Conservation (phyloP, 768 basidiomycete genomes). For the Hypholoma fasciculare region DNA sequence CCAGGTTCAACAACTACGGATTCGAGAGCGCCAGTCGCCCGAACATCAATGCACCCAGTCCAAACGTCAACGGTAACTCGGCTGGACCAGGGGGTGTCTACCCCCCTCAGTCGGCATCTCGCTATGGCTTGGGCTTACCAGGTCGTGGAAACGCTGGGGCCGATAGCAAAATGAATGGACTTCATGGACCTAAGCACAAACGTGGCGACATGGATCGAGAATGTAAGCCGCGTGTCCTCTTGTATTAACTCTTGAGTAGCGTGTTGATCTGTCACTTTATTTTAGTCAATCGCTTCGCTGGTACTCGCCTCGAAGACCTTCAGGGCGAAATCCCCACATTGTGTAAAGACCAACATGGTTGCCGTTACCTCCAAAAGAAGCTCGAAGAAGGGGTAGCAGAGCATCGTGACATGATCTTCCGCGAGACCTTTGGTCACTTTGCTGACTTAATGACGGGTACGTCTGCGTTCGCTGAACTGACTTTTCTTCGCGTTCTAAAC, state of each 20-base stretch:
- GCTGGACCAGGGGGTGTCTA: conserved; percentile 77
- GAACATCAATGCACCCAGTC: conserved; percentile 22
- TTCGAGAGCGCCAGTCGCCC: conserved; percentile 49
- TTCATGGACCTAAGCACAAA: conserved; percentile 94
- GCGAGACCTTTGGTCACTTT: conserved; percentile 96
- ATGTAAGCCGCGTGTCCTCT: conserved; percentile 41
- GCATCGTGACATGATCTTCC: conserved; percentile 99
- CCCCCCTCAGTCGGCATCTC: conserved; percentile 67
- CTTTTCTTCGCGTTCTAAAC: conserved; percentile 3
- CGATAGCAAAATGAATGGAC: conserved; percentile 84
- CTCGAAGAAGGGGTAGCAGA: conserved; percentile 94
- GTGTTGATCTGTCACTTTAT: conserved; percentile 6
- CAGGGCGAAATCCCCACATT: conserved; percentile 91
- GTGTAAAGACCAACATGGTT: conserved; percentile 99
- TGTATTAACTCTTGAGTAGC: not conserved
- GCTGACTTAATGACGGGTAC: conserved; percentile 96
- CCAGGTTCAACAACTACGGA: conserved; percentile 58
- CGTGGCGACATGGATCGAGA: conserved; percentile 90
- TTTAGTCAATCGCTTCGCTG: conserved; percentile 93
- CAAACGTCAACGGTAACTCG: conserved; percentile 30
- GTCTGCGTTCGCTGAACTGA: conserved; percentile 17
- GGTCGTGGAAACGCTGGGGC: conserved; percentile 46
- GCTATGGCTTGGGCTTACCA: conserved; percentile 70
- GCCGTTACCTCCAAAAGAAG: conserved; percentile 98
- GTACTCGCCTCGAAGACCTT: conserved; percentile 92